A percentile compares a stretch with the other conserved stretches of the same genome.
phyloP scores from a whole-genome alignment of 371 early-diverging fungal species.

The Rhizopus stolonifer region DNA sequence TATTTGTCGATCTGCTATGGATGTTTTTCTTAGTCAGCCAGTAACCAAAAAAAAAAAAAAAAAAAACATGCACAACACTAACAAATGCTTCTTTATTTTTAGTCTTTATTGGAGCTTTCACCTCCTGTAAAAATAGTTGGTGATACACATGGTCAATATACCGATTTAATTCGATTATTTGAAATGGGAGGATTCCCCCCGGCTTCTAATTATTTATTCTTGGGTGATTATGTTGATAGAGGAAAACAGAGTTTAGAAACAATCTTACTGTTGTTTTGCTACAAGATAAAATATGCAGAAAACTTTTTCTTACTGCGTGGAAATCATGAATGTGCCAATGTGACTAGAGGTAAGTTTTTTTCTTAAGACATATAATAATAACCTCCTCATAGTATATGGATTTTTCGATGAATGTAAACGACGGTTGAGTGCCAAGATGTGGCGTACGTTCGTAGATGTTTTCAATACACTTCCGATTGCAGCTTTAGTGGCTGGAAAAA shows the following conservation, averaged over 20 bases:
- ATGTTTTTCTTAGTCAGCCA: conserved; percentile 91
- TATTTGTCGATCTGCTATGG: conserved; percentile 83
- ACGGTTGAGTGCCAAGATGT: conserved; percentile 84
- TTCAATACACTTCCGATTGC: conserved; percentile 97
- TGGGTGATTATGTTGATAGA: conserved; percentile 98
- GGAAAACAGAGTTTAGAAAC: conserved; percentile 96
- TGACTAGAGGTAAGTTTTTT: conserved; percentile 74
- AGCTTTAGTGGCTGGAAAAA: conserved; percentile 90
- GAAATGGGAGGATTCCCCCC: conserved; percentile 87
- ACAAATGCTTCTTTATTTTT: background rate
- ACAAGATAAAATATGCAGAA: conserved; percentile 95
- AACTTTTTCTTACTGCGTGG: conserved; percentile 96
- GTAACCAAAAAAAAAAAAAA: conserved; percentile 18
- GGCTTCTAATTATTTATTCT: conserved; percentile 83
- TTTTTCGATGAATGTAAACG: conserved; percentile 99
- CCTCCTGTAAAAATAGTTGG: conserved; percentile 95
- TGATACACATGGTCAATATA: conserved; percentile 93
- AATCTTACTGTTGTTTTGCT: conserved; percentile 88
- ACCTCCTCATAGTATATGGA: conserved; percentile 72
- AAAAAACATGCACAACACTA: background rate
- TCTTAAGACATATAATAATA: background rate
- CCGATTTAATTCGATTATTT: conserved; percentile 87
- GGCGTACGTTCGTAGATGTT: conserved; percentile 94
- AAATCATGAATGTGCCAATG: conserved; percentile 96
- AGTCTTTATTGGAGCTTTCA: conserved; percentile 86